Percentiles rank a stretch among this genome's conserved stretches.
Evolutionary conservation across 352 stramenopile species (phyloP).

Genomic region (Phytophthora hibernalis): DNA sequence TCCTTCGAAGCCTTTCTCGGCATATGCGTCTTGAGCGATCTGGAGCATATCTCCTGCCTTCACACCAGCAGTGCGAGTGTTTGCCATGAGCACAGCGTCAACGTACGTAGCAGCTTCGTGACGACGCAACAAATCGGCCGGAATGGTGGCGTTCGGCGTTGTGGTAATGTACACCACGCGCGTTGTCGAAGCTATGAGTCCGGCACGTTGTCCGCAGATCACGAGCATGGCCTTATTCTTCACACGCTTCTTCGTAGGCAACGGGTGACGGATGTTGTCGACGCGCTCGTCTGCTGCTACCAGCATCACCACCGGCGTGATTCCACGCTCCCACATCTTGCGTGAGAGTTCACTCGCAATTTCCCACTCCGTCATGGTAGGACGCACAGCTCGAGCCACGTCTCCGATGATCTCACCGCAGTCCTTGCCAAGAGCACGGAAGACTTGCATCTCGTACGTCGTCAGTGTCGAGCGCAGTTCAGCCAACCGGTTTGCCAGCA

Average conservation of each 20-base stretch:
- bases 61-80: slow-evolving; percentile 39
- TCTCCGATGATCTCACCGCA: slow-evolving; percentile 71
- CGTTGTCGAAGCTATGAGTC: slow-evolving; percentile 68
- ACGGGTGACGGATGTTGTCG: slow-evolving; percentile 69
- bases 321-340: slow-evolving; percentile 47
- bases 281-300: slow-evolving; percentile 72
- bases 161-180: slow-evolving; percentile 57
- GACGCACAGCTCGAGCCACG: slow-evolving; percentile 51
- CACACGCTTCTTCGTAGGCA: slow-evolving; percentile 72
- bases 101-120: slow-evolving; percentile 77
- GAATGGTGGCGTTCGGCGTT: slow-evolving; percentile 36
- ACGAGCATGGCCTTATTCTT: slow-evolving; percentile 83
- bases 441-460: slow-evolving; percentile 61
- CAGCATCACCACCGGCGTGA: slow-evolving; percentile 67
- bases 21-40: slow-evolving; percentile 67
- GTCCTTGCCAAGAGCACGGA: slow-evolving; percentile 59
- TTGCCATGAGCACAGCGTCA: slow-evolving; percentile 62
- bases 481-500: slow-evolving; percentile 41
- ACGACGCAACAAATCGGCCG: slow-evolving; percentile 54
- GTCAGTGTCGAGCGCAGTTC: slow-evolving; percentile 57
- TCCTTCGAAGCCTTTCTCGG: slow-evolving; percentile 54
- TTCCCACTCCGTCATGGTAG: slow-evolving; percentile 63
- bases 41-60: slow-evolving; percentile 58
- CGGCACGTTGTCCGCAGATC: slow-evolving; percentile 70
- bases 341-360: slow-evolving; percentile 52